A percentile compares a stretch with the other conserved stretches of the same genome.
Evolutionary conservation across 768 basidiomycete species (phyloP).

Genomic region (Hirschioporus abietinus): DNA sequence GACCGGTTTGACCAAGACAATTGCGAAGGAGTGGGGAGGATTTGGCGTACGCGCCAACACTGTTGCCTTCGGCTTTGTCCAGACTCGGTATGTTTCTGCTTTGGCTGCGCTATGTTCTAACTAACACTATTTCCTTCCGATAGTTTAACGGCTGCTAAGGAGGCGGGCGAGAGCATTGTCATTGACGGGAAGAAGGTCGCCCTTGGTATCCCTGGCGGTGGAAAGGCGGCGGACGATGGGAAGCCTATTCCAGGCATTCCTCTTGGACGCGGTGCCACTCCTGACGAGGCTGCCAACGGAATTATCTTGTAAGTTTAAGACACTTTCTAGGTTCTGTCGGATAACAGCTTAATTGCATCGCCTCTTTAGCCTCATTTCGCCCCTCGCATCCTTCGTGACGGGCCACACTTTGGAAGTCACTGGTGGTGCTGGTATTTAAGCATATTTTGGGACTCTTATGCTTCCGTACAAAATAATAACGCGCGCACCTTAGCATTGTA

Average conservation of each 20-base stretch:
- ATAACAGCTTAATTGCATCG: constrained; percentile 8
- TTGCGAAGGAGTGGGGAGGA: constrained; percentile 82
- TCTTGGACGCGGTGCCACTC: constrained; percentile 57
- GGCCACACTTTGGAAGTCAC: constrained; percentile 85
- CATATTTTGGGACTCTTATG: not conserved
- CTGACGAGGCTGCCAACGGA: constrained; percentile 73
- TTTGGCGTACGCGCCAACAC: constrained; percentile 82
- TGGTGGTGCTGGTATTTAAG: constrained; percentile 70
- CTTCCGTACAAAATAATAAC: not conserved
- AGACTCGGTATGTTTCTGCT: constrained; percentile 53
- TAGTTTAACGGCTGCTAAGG: constrained; percentile 76
- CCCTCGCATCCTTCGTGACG: constrained; percentile 72
- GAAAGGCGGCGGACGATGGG: constrained; percentile 28
- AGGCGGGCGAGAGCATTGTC: constrained; percentile 67
- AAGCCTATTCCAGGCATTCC: constrained; percentile 43
- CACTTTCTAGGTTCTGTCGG: constrained; percentile 6
- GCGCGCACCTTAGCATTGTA: not conserved
- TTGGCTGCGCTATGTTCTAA: not conserved
- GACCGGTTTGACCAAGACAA: constrained; percentile 76
- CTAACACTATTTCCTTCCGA: constrained; percentile 6
- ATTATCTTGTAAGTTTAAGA: constrained; percentile 64
- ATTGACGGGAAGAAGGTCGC: constrained; percentile 82
- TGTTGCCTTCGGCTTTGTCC: constrained; percentile 71
- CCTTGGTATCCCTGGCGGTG: constrained; percentile 66
- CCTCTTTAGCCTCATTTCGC: constrained; percentile 58